Conservation (phyloP, 495 filamentous ascomycete species). For the Trichoderma gamsii region DNA sequence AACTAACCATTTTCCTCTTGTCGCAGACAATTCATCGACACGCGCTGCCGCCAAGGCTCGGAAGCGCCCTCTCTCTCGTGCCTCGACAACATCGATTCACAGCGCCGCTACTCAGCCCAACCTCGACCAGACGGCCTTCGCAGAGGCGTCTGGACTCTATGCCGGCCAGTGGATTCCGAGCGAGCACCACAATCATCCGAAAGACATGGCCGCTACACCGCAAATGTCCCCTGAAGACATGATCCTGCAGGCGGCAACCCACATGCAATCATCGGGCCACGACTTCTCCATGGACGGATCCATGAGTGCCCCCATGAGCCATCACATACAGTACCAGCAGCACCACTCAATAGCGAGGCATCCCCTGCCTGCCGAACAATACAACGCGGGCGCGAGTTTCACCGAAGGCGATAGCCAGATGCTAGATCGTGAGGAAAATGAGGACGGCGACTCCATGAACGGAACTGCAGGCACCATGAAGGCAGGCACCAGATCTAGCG, state of each 20-base stretch:
- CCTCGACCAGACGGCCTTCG: slow-evolving; percentile 49
- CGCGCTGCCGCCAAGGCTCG: slow-evolving; percentile 33
- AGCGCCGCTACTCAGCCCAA: slow-evolving; percentile 62
- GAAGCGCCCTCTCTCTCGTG: slow-evolving; percentile 68
- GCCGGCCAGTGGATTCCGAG: slow-evolving; percentile 45
- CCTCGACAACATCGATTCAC: slow-evolving; percentile 77
- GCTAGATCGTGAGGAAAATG: slow-evolving; percentile 60
- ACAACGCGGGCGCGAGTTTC: slow-evolving; percentile 52
- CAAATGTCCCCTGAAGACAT: slow-evolving; percentile 63
- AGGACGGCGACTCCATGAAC: slow-evolving; percentile 56
- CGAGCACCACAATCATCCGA: slow-evolving; percentile 43
- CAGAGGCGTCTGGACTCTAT: slow-evolving; percentile 46
- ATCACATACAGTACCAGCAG: slow-evolving; percentile 45
- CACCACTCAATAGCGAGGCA: slow-evolving; percentile 48
- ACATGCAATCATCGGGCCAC: slow-evolving; percentile 45
- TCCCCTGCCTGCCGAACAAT: slow-evolving; percentile 45
- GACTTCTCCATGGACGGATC: slow-evolving; percentile 45
- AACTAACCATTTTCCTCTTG: not conserved
- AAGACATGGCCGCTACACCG: slow-evolving; percentile 30
- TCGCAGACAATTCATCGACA: slow-evolving; percentile 2
- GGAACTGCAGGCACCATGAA: slow-evolving; percentile 46
- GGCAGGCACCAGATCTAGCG: slow-evolving; percentile 59
- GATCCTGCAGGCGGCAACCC: slow-evolving; percentile 52
- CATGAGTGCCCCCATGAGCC: slow-evolving; percentile 45
- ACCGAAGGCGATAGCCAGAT: slow-evolving; percentile 63